phyloP scores from a whole-genome alignment of 805 yeast species.

The Kregervanrija delftensis region DNA sequence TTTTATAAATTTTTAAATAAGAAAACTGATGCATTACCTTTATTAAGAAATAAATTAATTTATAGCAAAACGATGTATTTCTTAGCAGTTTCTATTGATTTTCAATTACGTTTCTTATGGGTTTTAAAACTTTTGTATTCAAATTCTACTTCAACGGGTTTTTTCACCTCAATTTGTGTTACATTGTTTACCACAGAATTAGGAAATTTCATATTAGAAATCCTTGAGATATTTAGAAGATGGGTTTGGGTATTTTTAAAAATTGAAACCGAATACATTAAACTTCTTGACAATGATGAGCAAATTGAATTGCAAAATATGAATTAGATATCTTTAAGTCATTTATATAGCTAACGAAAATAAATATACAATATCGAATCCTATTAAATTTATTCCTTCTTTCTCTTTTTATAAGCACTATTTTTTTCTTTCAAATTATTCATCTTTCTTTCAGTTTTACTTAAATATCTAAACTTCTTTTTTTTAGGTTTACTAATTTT shows the following conservation, averaged over 20 bases:
- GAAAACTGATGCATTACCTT: slow-evolving; percentile 9
- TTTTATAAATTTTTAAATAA: slow-evolving; percentile 30
- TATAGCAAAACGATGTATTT: slow-evolving; percentile 40
- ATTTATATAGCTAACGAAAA: background rate
- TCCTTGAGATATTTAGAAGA: slow-evolving; percentile 73
- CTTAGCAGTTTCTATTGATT: slow-evolving; percentile 53
- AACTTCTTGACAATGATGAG: slow-evolving; percentile 12
- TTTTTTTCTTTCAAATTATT: slow-evolving; percentile 40
- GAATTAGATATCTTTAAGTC: background rate
- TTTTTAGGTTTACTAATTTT: slow-evolving; percentile 37
- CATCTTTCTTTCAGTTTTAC: slow-evolving; percentile 67
- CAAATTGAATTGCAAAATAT: slow-evolving; percentile 19
- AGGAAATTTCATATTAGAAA: slow-evolving; percentile 63
- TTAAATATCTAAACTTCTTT: slow-evolving; percentile 83
- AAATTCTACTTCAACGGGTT: background rate
- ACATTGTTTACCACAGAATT: slow-evolving; percentile 36
- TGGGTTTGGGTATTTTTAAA: slow-evolving; percentile 87
- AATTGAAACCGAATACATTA: slow-evolving; percentile 65
- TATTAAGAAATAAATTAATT: slow-evolving; percentile 25
- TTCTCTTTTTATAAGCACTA: slow-evolving; percentile 20
- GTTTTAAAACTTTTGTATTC: slow-evolving; percentile 36
- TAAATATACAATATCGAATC: background rate
- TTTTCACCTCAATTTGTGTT: slow-evolving; percentile 15
- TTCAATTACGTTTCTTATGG: slow-evolving; percentile 72
- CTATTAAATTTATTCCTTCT: slow-evolving; percentile 16